Percentiles rank a stretch among this genome's conserved stretches.
These are phyloP conservation scores for Pisolithus tinctorius DNA, from an alignment of 768 basidiomycete species.

Conservation along the genomic window DNA sequence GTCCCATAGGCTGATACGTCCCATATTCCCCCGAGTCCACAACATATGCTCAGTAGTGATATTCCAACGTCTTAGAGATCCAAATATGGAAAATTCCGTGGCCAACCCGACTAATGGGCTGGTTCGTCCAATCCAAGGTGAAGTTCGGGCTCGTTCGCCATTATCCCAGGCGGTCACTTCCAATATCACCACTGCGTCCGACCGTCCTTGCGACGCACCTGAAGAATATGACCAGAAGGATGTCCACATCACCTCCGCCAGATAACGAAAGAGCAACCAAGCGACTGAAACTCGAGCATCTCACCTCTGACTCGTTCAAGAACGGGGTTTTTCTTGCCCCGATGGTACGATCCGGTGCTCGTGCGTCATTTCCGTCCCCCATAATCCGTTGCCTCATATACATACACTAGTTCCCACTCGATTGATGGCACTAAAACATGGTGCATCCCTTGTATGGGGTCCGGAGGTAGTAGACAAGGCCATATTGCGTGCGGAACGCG, in stretches of 20 bases:
- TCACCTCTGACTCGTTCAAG: constrained; percentile 72
- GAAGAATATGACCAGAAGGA: constrained; percentile 43
- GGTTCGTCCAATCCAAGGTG: too few species aligned
- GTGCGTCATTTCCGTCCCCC: constrained; percentile 40
- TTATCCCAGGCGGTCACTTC: neutral
- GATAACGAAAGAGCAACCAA: constrained; percentile 35
- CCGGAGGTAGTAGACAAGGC: constrained; percentile 97
- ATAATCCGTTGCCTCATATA: constrained; percentile 5
- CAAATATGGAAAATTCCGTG: too few species aligned
- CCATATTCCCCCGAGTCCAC: too few species aligned
- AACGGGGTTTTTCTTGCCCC: constrained; percentile 93
- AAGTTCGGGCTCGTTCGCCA: too few species aligned
- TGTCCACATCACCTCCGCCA: constrained; percentile 39
- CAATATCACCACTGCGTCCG: neutral
- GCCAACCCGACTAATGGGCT: too few species aligned
- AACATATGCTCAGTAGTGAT: too few species aligned
- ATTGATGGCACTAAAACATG: constrained; percentile 83
- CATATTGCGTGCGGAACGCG: constrained; percentile 76
- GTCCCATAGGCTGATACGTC: too few species aligned
- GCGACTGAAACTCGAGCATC: constrained; percentile 48
- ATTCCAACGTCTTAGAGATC: too few species aligned
- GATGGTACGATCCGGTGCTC: constrained; percentile 92
- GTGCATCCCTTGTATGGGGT: constrained; percentile 92
- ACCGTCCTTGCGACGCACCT: neutral
- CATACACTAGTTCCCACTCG: constrained; percentile 67